Conservation (phyloP, 768 basidiomycete species). For the Xerocomellus dryophilus region DNA sequence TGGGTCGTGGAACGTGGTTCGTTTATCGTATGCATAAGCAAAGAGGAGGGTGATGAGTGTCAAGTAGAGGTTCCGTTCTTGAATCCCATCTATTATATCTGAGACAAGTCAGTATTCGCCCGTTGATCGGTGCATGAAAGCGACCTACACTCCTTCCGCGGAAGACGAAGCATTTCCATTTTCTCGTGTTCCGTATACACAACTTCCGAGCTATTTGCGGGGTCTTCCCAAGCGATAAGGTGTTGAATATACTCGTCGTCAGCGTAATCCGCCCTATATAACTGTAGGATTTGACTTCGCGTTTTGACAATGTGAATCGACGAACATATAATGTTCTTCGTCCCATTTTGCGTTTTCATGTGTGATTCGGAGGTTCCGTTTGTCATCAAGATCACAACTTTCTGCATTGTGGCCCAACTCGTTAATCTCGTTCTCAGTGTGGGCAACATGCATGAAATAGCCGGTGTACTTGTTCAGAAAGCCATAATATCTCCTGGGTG, state of each 20-base stretch:
- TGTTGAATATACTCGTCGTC: conserved; percentile 76
- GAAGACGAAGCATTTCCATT: conserved; percentile 54
- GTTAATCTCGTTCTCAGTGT: conserved; percentile 79
- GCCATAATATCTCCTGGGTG: conserved; percentile 58
- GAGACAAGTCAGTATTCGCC: background rate
- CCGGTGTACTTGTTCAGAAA: conserved; percentile 74
- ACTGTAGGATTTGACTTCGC: conserved; percentile 2
- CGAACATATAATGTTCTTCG: conserved; percentile 79
- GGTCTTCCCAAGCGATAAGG: conserved; percentile 64
- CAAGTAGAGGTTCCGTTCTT: conserved; percentile 64
- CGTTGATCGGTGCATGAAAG: background rate
- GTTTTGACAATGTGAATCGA: conserved; percentile 19
- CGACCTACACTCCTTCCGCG: conserved; percentile 50
- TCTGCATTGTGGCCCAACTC: conserved; percentile 73
- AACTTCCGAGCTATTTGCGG: conserved; percentile 40
- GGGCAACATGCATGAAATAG: conserved; percentile 68
- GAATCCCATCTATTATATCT: conserved; percentile 60
- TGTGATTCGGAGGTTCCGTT: conserved; percentile 49
- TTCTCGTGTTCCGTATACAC: conserved; percentile 74
- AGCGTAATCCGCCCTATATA: conserved; percentile 70
- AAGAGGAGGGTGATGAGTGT: conserved; percentile 71
- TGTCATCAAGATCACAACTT: conserved; percentile 45
- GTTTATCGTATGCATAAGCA: conserved; percentile 76
- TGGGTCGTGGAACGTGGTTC: conserved; percentile 75
- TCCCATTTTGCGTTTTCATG: conserved; percentile 81